phyloP scores from a whole-genome alignment of 805 yeast genomes.

The Grigorovia humatica region DNA sequence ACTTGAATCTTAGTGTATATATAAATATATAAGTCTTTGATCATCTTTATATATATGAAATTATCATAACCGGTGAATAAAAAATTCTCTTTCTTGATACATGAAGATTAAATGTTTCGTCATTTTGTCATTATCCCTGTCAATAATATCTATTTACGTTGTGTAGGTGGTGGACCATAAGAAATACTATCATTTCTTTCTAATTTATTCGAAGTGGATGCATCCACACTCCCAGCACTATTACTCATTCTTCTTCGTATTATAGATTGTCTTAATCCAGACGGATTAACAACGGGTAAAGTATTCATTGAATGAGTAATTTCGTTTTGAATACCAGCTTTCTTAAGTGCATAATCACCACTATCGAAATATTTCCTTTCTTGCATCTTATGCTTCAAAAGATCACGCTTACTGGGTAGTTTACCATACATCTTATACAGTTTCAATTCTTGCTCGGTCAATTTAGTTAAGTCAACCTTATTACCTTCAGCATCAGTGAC shows the following conservation, averaged over 20 bases:
- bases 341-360: slow-evolving; percentile 86
- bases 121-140: background rate
- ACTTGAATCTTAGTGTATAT: no score
- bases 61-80: no score
- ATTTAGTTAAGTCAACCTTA: slow-evolving; percentile 41
- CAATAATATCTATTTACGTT: background rate
- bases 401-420: slow-evolving; percentile 70
- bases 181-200: slow-evolving; percentile 29
- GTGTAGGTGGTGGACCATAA: slow-evolving; percentile 30
- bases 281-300: slow-evolving; percentile 29
- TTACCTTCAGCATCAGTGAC: slow-evolving; percentile 8
- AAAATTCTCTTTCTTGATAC: no score
- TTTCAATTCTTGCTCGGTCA: slow-evolving; percentile 71
- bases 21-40: no score
- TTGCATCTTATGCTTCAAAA: slow-evolving; percentile 63
- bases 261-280: slow-evolving; percentile 27
- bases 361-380: slow-evolving; percentile 90
- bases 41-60: no score
- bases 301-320: slow-evolving; percentile 21
- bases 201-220: slow-evolving; percentile 7
- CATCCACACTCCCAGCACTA: slow-evolving; percentile 24
- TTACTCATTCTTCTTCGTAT: slow-evolving; percentile 28
- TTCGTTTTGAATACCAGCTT: slow-evolving; percentile 40
- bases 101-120: no score
- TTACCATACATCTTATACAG: slow-evolving; percentile 76